Percentiles rank a stretch among this genome's conserved stretches.
These are phyloP conservation scores for Xerocomellus intermedius DNA, from an alignment of 768 basidiomycete species.

Conservation along the genomic window DNA sequence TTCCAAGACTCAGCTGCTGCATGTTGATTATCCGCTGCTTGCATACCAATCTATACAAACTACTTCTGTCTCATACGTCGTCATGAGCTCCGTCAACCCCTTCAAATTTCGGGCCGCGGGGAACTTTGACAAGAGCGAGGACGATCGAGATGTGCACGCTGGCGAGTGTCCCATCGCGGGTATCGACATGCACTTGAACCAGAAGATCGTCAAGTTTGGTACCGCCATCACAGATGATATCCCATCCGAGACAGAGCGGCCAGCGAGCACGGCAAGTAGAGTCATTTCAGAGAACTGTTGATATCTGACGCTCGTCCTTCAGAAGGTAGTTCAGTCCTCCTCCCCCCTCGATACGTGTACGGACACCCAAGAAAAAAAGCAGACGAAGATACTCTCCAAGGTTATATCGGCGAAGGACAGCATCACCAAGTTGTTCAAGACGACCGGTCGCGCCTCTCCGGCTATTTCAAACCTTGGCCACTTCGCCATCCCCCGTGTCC, in stretches of 20 bases:
- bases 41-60: background rate
- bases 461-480: background rate
- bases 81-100: background rate
- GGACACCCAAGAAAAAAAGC: background rate
- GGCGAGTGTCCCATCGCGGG: background rate
- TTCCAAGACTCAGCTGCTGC: background rate
- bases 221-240: background rate
- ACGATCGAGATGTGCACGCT: background rate
- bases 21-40: background rate
- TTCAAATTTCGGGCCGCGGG: background rate
- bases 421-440: slow-evolving; percentile 4
- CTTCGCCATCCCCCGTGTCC: background rate
- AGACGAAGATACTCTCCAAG: background rate
- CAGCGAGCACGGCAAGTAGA: background rate
- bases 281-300: background rate
- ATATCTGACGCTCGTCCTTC: background rate
- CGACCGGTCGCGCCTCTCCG: background rate
- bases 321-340: background rate
- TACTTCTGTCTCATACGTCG: background rate
- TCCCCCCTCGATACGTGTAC: background rate
- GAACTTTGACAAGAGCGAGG: background rate
- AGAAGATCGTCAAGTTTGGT: background rate
- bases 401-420: slow-evolving; percentile 7
- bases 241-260: background rate
- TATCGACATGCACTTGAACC: background rate